Base-by-base conservation (phyloP, 441 rosid genomes). In the Pelargonium citronellum region DNA sequence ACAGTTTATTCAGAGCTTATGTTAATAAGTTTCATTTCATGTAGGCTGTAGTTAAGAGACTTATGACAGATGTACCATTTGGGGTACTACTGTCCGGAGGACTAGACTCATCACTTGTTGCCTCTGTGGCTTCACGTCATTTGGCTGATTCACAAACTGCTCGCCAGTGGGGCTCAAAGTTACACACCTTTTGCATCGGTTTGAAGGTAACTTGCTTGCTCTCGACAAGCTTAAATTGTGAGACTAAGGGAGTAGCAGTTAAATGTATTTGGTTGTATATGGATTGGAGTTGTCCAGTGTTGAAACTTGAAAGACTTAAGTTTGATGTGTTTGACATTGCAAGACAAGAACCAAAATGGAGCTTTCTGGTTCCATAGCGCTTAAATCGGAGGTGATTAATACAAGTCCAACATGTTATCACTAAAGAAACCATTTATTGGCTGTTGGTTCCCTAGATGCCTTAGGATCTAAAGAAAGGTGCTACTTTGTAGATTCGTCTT, bases 61-160 rank as follows among this genome's bases (percentile, higher is more conserved):
- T 95, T 49, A 95, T 95, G 98, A 87, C 99, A 2, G 99, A 95
- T 82, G 99, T 95, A 20, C 98, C 99, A 47, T 95, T 92, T 80
- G 99, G 99, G 64, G 99, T 95, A 68, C 96, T 95, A 51, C 79
- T 92, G 71, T 95, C 99, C 75, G 98, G 99, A 84, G 99, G 99
- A 71, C 79, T 95, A 71, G 99, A 95, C 78, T 95, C 99, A 34
- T 95, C 99, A 51, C 92, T 92, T 64, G 99, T 95, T 79, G 99
- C 99, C 77, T 80, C 99, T 57, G 97, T 95, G 68, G 89, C 98
- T 67, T 77, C 90, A 73, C 96, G 98, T 64, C 71, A 82, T 74
- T 80, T 95, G 85, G 88, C 83, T 13, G 84, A 83, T 19, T 83
- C 90, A 39, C 89, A 87, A 78, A 91, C 88, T 83, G 95, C 94